These are phyloP conservation scores for Citrus unshiu DNA, from an alignment of 345 rosid genomes.

Conservation along the genomic window DNA sequence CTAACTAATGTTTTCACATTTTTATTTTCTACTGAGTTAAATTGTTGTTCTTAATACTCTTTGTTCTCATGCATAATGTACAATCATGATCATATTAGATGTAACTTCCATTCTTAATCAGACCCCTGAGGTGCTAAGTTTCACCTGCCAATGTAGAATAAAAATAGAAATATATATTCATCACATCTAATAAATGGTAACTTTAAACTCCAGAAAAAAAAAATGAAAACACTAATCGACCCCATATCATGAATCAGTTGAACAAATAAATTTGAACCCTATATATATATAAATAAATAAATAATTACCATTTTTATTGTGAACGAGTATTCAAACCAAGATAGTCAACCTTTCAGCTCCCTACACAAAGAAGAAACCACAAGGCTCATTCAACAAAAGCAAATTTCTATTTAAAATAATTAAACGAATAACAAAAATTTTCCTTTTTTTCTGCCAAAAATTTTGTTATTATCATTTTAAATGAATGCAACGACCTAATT, in stretches of 20 bases:
- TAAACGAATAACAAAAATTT: not conserved
- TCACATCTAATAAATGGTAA: not conserved
- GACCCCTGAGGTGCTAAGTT: not conserved
- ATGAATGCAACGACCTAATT: not conserved
- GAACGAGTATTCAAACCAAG: not conserved
- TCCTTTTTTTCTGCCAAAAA: not conserved
- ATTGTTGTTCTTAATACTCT: not conserved
- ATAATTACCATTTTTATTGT: slow-evolving; percentile 32
- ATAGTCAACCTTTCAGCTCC: slow-evolving; percentile 13
- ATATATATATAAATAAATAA: not conserved
- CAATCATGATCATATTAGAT: not conserved
- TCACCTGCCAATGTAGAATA: not conserved
- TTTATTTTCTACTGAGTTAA: no score
- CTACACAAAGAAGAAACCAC: slow-evolving; percentile 11
- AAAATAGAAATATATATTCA: not conserved
- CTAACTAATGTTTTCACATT: not conserved
- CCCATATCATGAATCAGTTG: not conserved
- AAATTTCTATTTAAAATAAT: not conserved
- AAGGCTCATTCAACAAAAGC: not conserved
- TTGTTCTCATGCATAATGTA: no score
- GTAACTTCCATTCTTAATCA: not conserved
- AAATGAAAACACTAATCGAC: not conserved
- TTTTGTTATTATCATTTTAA: not conserved
- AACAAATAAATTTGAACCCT: not conserved
- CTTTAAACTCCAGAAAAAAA: no score